phyloP scores from a whole-genome alignment of 805 yeast genomes.

The Candida railenensis region DNA sequence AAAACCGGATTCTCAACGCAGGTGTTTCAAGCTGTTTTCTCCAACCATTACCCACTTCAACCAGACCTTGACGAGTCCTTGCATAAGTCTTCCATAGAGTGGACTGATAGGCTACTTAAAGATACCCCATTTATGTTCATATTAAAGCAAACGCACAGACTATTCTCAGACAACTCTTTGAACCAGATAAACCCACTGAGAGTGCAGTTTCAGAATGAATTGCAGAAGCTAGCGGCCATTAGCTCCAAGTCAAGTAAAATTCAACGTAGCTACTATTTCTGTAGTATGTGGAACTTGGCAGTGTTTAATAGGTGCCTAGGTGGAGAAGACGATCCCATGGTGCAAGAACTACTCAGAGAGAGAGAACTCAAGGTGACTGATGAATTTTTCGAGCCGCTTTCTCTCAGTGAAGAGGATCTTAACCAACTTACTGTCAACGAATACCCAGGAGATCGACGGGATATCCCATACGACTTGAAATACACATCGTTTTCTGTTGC shows the following conservation, averaged over 20 bases:
- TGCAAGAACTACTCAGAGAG: background rate
- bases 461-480: conserved; percentile 27
- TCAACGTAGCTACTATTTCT: conserved; percentile 24
- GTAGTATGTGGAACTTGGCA: conserved; percentile 28
- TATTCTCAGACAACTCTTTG: conserved; percentile 3
- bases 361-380: conserved; percentile 1
- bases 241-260: background rate
- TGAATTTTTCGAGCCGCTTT: background rate
- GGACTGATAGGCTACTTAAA: background rate
- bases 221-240: background rate
- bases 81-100: background rate
- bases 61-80: too few species aligned
- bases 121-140: conserved; percentile 4
- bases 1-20: background rate
- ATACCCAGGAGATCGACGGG: background rate
- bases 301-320: conserved; percentile 16
- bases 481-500: conserved; percentile 26
- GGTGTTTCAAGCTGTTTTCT: background rate
- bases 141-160: background rate
- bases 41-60: background rate
- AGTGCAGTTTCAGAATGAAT: background rate
- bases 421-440: background rate
- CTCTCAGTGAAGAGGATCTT: background rate
- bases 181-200: background rate
- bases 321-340: conserved; percentile 4